Conservation (phyloP, 441 rosid genomes). For the Corymbia citriodora region DNA sequence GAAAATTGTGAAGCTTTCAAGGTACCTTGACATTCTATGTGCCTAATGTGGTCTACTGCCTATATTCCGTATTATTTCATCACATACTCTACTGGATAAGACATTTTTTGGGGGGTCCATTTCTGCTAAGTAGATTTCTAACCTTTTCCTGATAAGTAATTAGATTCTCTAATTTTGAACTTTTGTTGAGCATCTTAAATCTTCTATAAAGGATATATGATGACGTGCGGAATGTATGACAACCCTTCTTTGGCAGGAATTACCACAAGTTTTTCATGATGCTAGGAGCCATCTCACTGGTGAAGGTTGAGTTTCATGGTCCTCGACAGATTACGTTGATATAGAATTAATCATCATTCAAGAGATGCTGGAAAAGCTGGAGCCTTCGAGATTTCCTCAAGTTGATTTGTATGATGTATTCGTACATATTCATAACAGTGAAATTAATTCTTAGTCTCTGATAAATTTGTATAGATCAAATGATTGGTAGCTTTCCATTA, state of each 20-base stretch:
- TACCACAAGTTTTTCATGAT: not conserved
- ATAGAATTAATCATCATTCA: not conserved
- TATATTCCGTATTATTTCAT: not conserved
- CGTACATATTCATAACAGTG: not conserved
- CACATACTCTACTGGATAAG: not conserved
- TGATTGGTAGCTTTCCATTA: not conserved
- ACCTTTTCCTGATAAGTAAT: not conserved
- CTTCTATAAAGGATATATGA: not conserved
- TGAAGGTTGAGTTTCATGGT: not conserved
- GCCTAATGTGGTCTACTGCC: not conserved
- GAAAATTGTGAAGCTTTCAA: conserved; percentile 25
- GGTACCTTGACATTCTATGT: not conserved
- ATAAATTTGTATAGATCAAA: not conserved
- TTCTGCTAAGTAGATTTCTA: not conserved
- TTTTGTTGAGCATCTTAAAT: not conserved
- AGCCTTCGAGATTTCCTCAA: not conserved
- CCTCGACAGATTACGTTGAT: not conserved
- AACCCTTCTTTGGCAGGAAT: not conserved
- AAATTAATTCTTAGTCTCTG: not conserved
- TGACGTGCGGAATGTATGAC: not conserved
- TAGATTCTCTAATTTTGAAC: not conserved
- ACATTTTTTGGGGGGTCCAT: not conserved
- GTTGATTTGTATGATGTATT: not conserved
- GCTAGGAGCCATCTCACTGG: not conserved
- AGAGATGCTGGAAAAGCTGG: not conserved